Percentiles rank a stretch among this genome's conserved stretches.
Evolutionary conservation across 2,329 filamentous ascomycete species (phyloP).

Genomic region (Cladosporium sp.): DNA sequence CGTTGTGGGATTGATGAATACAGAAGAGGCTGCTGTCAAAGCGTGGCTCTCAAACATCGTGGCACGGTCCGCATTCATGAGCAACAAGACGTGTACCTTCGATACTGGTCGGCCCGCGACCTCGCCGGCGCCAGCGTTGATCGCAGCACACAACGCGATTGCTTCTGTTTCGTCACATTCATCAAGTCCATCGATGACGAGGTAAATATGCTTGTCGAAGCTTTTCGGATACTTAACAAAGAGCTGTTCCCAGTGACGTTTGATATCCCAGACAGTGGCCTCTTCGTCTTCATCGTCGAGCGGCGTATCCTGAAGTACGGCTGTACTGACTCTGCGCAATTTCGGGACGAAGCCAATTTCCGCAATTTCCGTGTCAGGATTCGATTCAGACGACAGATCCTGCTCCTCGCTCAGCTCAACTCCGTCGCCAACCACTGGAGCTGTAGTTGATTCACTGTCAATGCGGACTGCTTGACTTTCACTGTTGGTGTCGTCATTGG

Average conservation of each 20-base stretch:
- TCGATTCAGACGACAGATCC: not conserved
- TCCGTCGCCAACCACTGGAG: no score
- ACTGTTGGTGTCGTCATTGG: not conserved
- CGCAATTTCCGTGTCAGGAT: not conserved
- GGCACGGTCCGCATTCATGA: not conserved
- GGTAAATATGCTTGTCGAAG: not conserved
- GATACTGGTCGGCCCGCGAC: not conserved
- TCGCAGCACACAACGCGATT: not conserved
- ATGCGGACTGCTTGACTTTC: not conserved
- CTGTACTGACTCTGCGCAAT: not conserved
- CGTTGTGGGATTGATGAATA: not conserved
- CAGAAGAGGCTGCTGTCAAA: not conserved
- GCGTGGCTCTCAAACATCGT: not conserved
- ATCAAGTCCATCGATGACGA: not conserved
- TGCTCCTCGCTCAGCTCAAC: no score
- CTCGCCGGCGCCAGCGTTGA: not conserved
- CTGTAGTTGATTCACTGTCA: no score
- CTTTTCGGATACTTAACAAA: not conserved
- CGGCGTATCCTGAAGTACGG: not conserved
- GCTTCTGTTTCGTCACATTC: not conserved
- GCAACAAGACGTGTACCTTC: not conserved
- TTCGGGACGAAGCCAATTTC: not conserved
- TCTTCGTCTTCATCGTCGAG: not conserved
- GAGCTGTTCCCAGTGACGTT: not conserved
- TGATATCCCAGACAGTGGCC: not conserved